Evolutionary conservation across 352 stramenopile species (phyloP), one percentile per base, ranked within the genome.

Genomic region (Phytophthora europaea): DNA sequence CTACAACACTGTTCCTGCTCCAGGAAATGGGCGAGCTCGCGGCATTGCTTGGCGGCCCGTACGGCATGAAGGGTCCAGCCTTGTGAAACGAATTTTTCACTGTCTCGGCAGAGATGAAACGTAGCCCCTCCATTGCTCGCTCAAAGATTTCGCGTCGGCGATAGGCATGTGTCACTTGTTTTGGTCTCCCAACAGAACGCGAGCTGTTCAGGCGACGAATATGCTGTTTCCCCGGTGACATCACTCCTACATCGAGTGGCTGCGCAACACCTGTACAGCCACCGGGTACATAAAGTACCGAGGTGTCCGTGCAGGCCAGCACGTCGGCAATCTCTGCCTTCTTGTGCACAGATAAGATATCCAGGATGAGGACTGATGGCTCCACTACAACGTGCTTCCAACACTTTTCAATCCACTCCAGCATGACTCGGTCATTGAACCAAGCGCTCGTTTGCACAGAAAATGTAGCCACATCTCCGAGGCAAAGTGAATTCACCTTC

Each of bases 321-420:
- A 33, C 31, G 33, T 47, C 54, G 28, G 36, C 16, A 20, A 61
- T 18, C 18, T 47, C 18, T 7, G 18, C 10, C n/a, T n/a, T 61
- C 31, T 50, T 61, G 31, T 61, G 54, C 15, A 61, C 54, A 8
- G 36, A 28, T 31, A 54, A 54, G 9, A 6, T 54, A 1, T 54
- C 47, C 0, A 54, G 20, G 4, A 54, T 54, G 3, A 54, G 47
- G 22, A 54, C 47, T 23, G n/a, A 54, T 8, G 47, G 47, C 20
- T 54, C 47, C 15, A 54, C 20, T 7, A 54, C 20, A 15, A 31
- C 18, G 28, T 16, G 6, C 10, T 31, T 26, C 47, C 47, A n/a
- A 6, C 20, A 31, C 22, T 54, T 54, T 28, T 26, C 10, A 3
- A 54, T 54, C 47, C 47, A 54, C 8, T 54, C 47, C n/a, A 54